These are phyloP conservation scores for Paraurostyla sp. DNA, from an alignment of 73 alveolate species.

Conservation along the genomic window DNA sequence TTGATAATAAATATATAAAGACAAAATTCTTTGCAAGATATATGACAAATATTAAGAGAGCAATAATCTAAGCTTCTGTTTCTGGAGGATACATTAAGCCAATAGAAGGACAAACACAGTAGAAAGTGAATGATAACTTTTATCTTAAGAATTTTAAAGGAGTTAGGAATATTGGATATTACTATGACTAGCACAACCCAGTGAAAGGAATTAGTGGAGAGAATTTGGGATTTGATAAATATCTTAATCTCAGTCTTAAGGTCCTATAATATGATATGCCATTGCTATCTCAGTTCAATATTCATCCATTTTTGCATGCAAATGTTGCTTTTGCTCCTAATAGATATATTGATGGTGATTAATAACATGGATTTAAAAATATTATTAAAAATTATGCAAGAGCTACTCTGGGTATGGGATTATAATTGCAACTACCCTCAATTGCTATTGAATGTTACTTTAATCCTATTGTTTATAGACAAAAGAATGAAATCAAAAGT, in stretches of 20 bases:
- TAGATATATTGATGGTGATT: background rate
- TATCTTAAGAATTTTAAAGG: constrained; percentile 37
- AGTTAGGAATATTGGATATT: constrained; percentile 34
- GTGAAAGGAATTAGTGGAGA: constrained; percentile 29
- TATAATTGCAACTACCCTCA: background rate
- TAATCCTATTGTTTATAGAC: constrained; percentile 25
- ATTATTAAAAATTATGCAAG: constrained; percentile 24
- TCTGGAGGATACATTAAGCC: background rate
- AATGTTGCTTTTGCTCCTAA: constrained; percentile 54
- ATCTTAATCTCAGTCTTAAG: background rate
- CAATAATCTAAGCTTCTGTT: background rate
- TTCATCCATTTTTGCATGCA: background rate
- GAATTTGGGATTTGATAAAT: constrained; percentile 34
- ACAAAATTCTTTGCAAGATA: constrained; percentile 34
- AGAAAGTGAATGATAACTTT: constrained; percentile 15
- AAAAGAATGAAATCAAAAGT: constrained; percentile 26
- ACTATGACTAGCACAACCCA: constrained; percentile 35
- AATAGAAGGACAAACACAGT: background rate
- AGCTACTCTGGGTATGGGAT: constrained; percentile 36
- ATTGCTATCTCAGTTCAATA: background rate
- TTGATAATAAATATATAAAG: background rate
- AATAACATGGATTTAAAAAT: background rate
- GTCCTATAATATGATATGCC: background rate
- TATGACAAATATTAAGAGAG: background rate
- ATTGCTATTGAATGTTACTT: constrained; percentile 50